Evolutionary conservation across 1,284 basidiomycete genomes (phyloP).

Genomic region (Cystobasidiaceae sp.): DNA sequence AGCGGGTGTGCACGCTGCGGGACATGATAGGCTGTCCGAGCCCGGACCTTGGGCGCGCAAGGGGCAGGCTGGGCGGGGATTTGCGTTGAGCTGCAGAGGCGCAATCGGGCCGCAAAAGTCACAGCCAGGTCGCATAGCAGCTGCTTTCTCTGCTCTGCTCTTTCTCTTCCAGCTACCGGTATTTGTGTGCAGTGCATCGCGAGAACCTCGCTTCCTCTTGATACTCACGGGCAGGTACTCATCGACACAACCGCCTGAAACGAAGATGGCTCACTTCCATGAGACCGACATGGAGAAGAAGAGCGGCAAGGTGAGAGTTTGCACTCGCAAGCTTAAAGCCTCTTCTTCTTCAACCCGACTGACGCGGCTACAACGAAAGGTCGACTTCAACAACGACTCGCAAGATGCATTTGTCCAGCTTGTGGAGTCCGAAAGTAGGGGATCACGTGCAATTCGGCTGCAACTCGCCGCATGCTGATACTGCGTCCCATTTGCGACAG

Average conservation of each 20-base stretch:
- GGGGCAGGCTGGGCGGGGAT: neutral
- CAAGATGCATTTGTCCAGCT: slow-evolving; percentile 27
- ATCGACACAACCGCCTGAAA: neutral
- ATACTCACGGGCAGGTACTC: too few species aligned
- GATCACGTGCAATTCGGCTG: neutral
- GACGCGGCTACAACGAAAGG: slow-evolving; percentile 5
- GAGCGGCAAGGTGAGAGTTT: too few species aligned
- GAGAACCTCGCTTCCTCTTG: too few species aligned
- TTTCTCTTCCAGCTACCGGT: too few species aligned
- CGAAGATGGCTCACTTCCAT: neutral
- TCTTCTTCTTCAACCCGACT: neutral
- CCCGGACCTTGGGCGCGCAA: neutral
- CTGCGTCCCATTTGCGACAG: neutral
- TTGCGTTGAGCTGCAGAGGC: neutral
- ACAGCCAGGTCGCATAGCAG: too few species aligned
- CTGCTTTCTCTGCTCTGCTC: too few species aligned
- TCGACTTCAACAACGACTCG: neutral
- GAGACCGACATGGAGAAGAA: slow-evolving; percentile 8
- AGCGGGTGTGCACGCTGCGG: too few species aligned
- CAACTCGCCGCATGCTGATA: neutral
- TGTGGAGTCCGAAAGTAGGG: slow-evolving; percentile 19
- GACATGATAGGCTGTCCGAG: too few species aligned
- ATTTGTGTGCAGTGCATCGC: too few species aligned
- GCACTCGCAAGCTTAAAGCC: too few species aligned
- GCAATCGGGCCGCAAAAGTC: too few species aligned